phyloP scores from a whole-genome alignment of 257 asterid genomes.

The Fraxinus quadrangulata region DNA sequence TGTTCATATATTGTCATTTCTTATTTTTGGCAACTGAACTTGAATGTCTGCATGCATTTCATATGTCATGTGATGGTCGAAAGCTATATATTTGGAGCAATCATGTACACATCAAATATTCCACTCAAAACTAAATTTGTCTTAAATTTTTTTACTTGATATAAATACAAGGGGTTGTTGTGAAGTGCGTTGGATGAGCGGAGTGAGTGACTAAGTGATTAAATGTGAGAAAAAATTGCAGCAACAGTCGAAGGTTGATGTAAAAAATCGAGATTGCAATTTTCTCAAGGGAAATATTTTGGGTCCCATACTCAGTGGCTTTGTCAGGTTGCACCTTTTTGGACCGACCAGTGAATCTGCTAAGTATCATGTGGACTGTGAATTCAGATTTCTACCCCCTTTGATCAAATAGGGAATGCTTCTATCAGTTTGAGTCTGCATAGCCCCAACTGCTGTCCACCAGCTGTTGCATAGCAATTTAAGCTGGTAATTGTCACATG shows the following conservation, averaged over 20 bases:
- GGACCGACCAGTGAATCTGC: background rate
- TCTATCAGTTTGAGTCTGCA: background rate
- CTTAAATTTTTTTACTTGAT: background rate
- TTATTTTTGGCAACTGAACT: background rate
- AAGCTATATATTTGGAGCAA: background rate
- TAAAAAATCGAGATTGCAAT: background rate
- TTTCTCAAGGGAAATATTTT: background rate
- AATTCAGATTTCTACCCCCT: background rate
- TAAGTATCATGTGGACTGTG: background rate
- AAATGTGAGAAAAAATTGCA: background rate
- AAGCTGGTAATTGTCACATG: background rate
- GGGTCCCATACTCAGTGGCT: background rate
- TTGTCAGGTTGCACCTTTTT: background rate
- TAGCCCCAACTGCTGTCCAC: background rate
- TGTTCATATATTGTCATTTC: background rate
- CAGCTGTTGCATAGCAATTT: background rate
- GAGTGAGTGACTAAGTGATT: background rate
- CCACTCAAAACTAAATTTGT: background rate
- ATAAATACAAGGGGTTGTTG: background rate
- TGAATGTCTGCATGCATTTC: background rate
- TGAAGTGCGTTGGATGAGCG: background rate
- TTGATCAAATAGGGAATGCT: background rate
- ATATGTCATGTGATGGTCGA: background rate
- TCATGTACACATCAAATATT: background rate
- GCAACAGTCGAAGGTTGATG: background rate